Evolutionary conservation across 2,329 filamentous ascomycete genomes (phyloP), one percentile per base, ranked within the genome.

Genomic region (Colletotrichum sublineola): DNA sequence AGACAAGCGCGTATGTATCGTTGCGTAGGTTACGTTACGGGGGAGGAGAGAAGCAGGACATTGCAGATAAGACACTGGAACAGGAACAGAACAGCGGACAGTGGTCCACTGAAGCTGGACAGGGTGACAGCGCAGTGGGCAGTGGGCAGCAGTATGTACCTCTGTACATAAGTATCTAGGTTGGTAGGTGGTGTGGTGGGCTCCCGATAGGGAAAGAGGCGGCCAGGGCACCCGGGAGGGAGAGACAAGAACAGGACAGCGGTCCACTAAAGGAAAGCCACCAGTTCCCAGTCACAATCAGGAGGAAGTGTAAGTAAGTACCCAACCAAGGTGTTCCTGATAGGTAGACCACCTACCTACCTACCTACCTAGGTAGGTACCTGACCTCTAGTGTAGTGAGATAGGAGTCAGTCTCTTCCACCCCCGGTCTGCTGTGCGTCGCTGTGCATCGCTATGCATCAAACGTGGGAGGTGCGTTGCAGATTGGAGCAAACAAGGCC

Each of bases 181-280:
- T 38, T 5, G 24, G 24, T 24, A 24, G 24, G 24, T 24, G 24
- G 24, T 24, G 40, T 15, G 33, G 29, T 53, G 52, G 50, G 29
- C 50, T 53, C 50, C 52, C 31, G 33, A n/a, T n/a, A 38, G 53
- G 31, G 53, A 56, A 33, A 24, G 31, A 38, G 44, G 57, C 42
- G 24, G 57, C 29, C 57, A 44, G 57, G 40, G 15, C 40, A 38
- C 20, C 44, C 60, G 44, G 31, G 20, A 62, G 60, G 60, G 60
- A 62, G 58, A 55, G 48, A 58, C 68, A 71, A 57, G 68, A 68
- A 52, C 68, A 68, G 65, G 64, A 44, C 42, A n/a, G 12, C 31
- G 44, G 60, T 38, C 60, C 31, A 62, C 60, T 62, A 36, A 50
- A 50, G n/a, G 20, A 38, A 50, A 38, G 60, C 60, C 57, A 61